phyloP scores from a whole-genome alignment of 176 grass and related monocot species.

The Panicum miliaceum region DNA sequence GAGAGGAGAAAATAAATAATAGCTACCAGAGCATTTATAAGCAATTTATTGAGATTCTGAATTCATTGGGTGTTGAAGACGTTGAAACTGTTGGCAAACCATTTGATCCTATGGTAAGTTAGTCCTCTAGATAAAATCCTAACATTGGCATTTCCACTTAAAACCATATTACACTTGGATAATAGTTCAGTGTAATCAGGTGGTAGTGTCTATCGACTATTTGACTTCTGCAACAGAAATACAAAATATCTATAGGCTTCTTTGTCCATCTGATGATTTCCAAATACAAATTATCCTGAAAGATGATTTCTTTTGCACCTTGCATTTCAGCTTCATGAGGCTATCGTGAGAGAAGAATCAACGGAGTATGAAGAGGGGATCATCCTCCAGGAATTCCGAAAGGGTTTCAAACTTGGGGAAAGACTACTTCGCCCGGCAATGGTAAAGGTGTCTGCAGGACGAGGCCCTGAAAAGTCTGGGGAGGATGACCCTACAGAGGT shows the following conservation, averaged over 20 bases:
- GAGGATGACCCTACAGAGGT: slow-evolving; percentile 37
- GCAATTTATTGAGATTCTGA: slow-evolving; percentile 88
- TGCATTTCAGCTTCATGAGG: slow-evolving; percentile 85
- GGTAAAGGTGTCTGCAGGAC: slow-evolving; percentile 94
- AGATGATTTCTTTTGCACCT: slow-evolving; percentile 14
- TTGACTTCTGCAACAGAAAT: not conserved
- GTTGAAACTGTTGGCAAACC: slow-evolving; percentile 83
- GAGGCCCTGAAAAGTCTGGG: slow-evolving; percentile 59
- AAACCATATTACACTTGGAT: slow-evolving; percentile 24
- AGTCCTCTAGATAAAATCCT: slow-evolving; percentile 26
- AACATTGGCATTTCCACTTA: slow-evolving; percentile 9
- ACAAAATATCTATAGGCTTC: not conserved
- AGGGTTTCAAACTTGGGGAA: slow-evolving; percentile 90
- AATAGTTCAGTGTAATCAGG: not conserved
- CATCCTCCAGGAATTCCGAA: slow-evolving; percentile 92
- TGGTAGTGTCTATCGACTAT: not conserved
- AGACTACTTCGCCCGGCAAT: slow-evolving; percentile 82
- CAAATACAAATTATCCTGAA: not conserved
- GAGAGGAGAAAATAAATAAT: slow-evolving; percentile 84
- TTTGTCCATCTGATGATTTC: slow-evolving; percentile 7
- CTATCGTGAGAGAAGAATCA: slow-evolving; percentile 93
- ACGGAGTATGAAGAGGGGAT: slow-evolving; percentile 76
- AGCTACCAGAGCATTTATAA: slow-evolving; percentile 99
- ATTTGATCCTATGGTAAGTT: slow-evolving; percentile 94
- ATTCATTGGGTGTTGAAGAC: slow-evolving; percentile 71